These are phyloP conservation scores for Stephania japonica DNA, from an alignment of 164 flowering plant genomes.

Conservation along the genomic window DNA sequence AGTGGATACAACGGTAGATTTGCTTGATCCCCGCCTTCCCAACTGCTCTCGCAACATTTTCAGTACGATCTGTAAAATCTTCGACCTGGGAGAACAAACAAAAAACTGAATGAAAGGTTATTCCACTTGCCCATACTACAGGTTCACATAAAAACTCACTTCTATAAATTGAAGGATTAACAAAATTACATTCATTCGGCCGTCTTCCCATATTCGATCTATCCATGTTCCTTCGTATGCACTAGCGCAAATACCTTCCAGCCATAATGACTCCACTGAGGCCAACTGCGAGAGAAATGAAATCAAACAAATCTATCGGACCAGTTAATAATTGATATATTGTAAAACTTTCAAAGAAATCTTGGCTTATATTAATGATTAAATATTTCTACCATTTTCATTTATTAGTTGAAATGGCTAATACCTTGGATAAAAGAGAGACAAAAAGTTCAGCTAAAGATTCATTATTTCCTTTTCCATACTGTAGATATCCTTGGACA, in stretches of 20 bases:
- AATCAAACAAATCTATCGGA: neutral
- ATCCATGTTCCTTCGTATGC: conserved; percentile 46
- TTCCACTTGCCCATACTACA: neutral
- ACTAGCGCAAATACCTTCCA: conserved; percentile 54
- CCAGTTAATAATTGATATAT: neutral
- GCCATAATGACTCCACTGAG: conserved; percentile 54
- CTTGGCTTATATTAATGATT: neutral
- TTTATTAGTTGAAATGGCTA: neutral
- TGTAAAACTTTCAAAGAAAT: neutral
- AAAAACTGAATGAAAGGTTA: neutral
- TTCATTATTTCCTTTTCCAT: conserved; percentile 45
- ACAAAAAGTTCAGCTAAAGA: conserved; percentile 56
- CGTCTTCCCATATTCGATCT: conserved; percentile 38
- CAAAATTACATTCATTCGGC: conserved; percentile 40
- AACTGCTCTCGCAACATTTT: conserved; percentile 57
- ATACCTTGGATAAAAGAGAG: conserved; percentile 49
- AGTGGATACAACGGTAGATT: conserved; percentile 39
- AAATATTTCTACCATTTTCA: neutral
- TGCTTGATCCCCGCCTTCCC: conserved; percentile 21
- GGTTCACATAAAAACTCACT: too few relatives aligned
- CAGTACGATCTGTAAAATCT: conserved; percentile 46
- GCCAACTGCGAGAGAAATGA: conserved; percentile 37
- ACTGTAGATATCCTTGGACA: conserved; percentile 29
- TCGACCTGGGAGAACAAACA: conserved; percentile 35
- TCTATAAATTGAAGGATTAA: neutral